Evolutionary conservation across 805 yeast species (phyloP).

Genomic region (Metschnikowia proteae): DNA sequence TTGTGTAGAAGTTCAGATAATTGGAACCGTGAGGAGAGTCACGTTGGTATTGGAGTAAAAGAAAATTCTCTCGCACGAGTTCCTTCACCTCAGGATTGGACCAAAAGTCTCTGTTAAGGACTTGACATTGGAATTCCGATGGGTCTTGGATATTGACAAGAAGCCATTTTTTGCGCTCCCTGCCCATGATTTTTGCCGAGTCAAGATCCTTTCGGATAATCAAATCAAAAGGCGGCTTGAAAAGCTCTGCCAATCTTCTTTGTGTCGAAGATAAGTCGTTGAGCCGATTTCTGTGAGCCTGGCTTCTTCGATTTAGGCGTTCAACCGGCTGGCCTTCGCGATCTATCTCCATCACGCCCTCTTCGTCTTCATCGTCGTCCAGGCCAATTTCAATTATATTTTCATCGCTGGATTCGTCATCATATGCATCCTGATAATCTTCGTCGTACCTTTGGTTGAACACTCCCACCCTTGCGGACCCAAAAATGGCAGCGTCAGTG

Average conservation of each 20-base stretch:
- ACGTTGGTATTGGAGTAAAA: constrained; percentile 80
- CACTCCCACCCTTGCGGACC: constrained; percentile 46
- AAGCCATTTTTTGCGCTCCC: constrained; percentile 69
- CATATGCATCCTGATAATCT: constrained; percentile 26
- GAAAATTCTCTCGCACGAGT: constrained; percentile 60
- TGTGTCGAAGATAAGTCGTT: constrained; percentile 49
- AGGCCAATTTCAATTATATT: constrained; percentile 28
- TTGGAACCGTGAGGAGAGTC: constrained; percentile 72
- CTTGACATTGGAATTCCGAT: constrained; percentile 83
- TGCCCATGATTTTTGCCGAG: constrained; percentile 66
- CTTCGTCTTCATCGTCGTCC: constrained; percentile 37
- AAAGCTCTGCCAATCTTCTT: constrained; percentile 72
- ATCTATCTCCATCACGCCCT: constrained; percentile 27
- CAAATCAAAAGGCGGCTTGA: constrained; percentile 91
- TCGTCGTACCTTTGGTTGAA: constrained; percentile 54
- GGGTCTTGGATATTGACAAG: constrained; percentile 84
- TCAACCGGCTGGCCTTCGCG: constrained; percentile 26
- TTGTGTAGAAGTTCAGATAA: constrained; percentile 70
- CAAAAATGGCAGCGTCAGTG: constrained; percentile 45
- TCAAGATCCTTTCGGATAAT: constrained; percentile 69
- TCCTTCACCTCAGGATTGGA: constrained; percentile 61
- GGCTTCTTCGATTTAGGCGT: constrained; percentile 11
- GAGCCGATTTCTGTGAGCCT: constrained; percentile 10
- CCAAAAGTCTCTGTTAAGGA: constrained; percentile 92
- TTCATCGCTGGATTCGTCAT: constrained; percentile 23